phyloP scores from a whole-genome alignment of 192 early-diverging fungal species.

The Gonapodya sp. region DNA sequence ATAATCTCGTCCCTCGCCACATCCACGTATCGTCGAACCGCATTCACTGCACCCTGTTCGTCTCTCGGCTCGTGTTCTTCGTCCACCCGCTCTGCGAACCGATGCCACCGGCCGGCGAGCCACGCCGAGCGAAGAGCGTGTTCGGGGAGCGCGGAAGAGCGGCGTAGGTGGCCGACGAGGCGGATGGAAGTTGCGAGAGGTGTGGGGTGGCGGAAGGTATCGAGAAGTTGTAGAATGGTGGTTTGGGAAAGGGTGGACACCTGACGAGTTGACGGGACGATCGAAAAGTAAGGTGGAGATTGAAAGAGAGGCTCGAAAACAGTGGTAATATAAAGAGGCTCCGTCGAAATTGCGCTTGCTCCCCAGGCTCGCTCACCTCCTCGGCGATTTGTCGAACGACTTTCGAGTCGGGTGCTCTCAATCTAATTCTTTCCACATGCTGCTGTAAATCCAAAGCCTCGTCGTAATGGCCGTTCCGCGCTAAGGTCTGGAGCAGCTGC shows the following conservation, averaged over 20 bases:
- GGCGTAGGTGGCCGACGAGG: constrained; percentile 66
- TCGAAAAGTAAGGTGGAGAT: too few relatives aligned
- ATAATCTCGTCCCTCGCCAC: constrained; percentile 68
- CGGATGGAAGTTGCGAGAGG: constrained; percentile 38
- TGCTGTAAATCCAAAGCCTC: constrained; percentile 72
- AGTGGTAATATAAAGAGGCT: too few relatives aligned
- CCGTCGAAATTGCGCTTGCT: too few relatives aligned
- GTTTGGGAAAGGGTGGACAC: background rate
- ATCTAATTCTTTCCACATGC: constrained; percentile 47
- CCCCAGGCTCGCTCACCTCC: constrained; percentile 52
- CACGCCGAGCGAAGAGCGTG: constrained; percentile 64
- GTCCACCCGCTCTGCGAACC: constrained; percentile 32
- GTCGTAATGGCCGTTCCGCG: constrained; percentile 69
- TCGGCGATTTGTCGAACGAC: constrained; percentile 48
- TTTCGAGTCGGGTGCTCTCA: constrained; percentile 44
- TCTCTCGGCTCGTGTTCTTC: constrained; percentile 8
- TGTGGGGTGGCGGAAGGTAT: constrained; percentile 29
- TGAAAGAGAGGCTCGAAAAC: too few relatives aligned
- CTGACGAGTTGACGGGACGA: too few relatives aligned
- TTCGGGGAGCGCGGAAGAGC: constrained; percentile 61
- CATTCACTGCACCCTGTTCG: constrained; percentile 43
- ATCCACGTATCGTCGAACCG: constrained; percentile 67
- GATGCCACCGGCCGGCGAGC: constrained; percentile 52
- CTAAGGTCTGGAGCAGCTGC: constrained; percentile 68
- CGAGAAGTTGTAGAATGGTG: constrained; percentile 48